phyloP scores from a whole-genome alignment of 2,329 filamentous ascomycete genomes.

The Aureobasidium sp. region DNA sequence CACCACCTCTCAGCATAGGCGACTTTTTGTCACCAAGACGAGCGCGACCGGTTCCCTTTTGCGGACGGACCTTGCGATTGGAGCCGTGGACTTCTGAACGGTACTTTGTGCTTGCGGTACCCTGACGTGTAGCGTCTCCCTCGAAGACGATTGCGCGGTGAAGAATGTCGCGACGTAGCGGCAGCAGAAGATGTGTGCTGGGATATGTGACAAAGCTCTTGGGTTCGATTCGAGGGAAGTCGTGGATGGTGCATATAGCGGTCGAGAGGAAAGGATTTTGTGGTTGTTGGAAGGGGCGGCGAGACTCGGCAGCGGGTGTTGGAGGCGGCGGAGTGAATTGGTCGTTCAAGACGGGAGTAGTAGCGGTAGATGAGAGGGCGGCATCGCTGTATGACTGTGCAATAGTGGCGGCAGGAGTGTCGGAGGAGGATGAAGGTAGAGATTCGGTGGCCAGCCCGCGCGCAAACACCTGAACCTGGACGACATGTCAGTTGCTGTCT shows the following conservation, averaged over 20 bases:
- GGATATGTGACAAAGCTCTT: conserved; percentile 69
- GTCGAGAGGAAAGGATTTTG: conserved; percentile 45
- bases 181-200: conserved; percentile 74
- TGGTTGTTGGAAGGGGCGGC: conserved; percentile 19
- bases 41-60: conserved; percentile 79
- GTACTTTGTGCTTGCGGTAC: conserved; percentile 76
- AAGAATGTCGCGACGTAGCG: conserved; percentile 82
- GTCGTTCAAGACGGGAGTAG: conserved; percentile 19
- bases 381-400: conserved; percentile 30
- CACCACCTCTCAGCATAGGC: conserved; percentile 76
- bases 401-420: conserved; percentile 22
- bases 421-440: conserved; percentile 20
- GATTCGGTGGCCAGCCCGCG: conserved; percentile 49
- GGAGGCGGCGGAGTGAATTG: conserved; percentile 17
- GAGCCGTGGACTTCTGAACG: conserved; percentile 79
- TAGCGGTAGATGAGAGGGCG: conserved; percentile 28
- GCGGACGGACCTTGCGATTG: conserved; percentile 69
- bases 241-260: conserved; percentile 79
- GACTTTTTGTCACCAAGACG: conserved; percentile 75
- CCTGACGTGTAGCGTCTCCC: conserved; percentile 79
- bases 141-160: conserved; percentile 91
- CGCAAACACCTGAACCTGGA: conserved; percentile 29
- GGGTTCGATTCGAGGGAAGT: conserved; percentile 84
- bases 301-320: conserved; percentile 14
- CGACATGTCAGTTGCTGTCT: not conserved